phyloP scores from a whole-genome alignment of 257 asterid species.

The Nicotiana knightiana region DNA sequence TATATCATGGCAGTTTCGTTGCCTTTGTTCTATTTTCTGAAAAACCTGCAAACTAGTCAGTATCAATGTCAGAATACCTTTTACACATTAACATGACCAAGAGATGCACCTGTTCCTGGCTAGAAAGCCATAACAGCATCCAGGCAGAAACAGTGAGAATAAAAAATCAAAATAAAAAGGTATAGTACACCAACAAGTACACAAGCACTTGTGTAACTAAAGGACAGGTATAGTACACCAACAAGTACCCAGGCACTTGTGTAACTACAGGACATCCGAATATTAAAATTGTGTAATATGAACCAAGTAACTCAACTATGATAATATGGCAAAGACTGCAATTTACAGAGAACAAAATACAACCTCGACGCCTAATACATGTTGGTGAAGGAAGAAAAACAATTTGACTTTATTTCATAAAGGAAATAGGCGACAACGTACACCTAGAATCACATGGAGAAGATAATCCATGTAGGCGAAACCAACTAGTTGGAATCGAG shows the following conservation, averaged over 20 bases:
- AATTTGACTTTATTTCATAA: background rate
- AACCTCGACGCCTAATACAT: background rate
- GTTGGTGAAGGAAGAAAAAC: background rate
- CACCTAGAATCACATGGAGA: background rate
- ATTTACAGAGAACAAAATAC: background rate
- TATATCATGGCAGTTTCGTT: background rate
- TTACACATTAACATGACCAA: background rate
- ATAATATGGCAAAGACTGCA: background rate
- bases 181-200: background rate
- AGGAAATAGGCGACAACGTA: background rate
- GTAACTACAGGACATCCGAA: background rate
- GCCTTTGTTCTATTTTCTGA: conserved; percentile 7
- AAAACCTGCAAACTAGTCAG: background rate
- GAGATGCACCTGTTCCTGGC: conserved; percentile 1
- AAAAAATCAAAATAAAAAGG: background rate
- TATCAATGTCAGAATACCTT: background rate
- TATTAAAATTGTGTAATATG: background rate
- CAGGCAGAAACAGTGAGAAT: background rate
- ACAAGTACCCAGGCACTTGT: background rate
- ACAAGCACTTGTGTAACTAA: background rate
- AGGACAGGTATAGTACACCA: background rate
- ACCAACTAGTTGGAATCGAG: background rate
- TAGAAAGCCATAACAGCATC: background rate
- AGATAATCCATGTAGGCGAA: background rate
- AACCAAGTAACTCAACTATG: background rate